Evolutionary conservation across 2,329 filamentous ascomycete genomes (phyloP).

Genomic region (Penicillium sp.): DNA sequence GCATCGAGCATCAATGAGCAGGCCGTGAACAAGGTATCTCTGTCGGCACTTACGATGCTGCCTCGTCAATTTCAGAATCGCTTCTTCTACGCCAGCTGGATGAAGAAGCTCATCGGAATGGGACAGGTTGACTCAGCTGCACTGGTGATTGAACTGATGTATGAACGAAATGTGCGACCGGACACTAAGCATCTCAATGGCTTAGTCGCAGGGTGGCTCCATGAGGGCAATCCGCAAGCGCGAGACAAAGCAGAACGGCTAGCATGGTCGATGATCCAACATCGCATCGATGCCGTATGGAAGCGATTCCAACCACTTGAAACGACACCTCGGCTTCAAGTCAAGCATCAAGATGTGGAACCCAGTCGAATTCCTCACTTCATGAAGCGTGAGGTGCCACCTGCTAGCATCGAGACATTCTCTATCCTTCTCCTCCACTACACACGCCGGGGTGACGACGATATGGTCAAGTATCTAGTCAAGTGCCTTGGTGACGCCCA

Average conservation of each 20-base stretch:
- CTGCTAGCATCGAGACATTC: conserved; percentile 76
- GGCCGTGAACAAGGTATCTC: conserved; percentile 50
- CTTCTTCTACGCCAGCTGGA: conserved; percentile 85
- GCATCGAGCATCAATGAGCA: conserved; percentile 42
- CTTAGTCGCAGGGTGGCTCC: conserved; percentile 75
- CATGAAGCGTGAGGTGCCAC: conserved; percentile 48
- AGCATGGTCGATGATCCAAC: conserved; percentile 75
- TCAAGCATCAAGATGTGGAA: conserved; percentile 26
- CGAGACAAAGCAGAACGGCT: conserved; percentile 65
- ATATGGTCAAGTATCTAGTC: conserved; percentile 61
- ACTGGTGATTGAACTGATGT: conserved; percentile 75
- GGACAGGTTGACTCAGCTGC: conserved; percentile 70
- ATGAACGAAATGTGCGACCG: conserved; percentile 64
- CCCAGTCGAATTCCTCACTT: conserved; percentile 37
- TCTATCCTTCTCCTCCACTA: conserved; percentile 73
- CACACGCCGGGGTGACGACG: conserved; percentile 59
- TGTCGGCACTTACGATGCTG: conserved; percentile 52
- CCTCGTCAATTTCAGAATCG: conserved; percentile 63
- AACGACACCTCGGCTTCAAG: conserved; percentile 27
- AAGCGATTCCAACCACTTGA: conserved; percentile 29
- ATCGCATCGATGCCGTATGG: conserved; percentile 64
- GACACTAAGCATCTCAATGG: conserved; percentile 78
- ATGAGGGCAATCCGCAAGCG: conserved; percentile 58
- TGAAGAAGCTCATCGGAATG: conserved; percentile 76
- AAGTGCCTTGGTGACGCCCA: conserved; percentile 62